phyloP scores from a whole-genome alignment of 2,329 filamentous ascomycete species.

The Fusarium sp. region DNA sequence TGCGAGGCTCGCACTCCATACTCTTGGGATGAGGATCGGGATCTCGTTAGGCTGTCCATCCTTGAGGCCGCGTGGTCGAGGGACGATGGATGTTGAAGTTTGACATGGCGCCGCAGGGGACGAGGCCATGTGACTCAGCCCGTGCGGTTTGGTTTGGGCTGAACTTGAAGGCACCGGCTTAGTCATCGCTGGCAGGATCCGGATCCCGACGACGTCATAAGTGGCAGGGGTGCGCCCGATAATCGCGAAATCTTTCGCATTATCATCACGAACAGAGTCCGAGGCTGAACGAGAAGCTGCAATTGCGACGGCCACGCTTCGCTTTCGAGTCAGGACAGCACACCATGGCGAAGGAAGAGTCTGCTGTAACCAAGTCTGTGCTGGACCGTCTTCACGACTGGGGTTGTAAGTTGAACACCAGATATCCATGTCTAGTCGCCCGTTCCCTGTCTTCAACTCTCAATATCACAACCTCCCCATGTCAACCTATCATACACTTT shows the following conservation, averaged over 20 bases:
- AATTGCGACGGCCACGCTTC: conserved; percentile 32
- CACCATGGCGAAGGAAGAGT: conserved; percentile 51
- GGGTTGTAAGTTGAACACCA: conserved; percentile 63
- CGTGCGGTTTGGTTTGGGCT: no score
- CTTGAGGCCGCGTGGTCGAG: no score
- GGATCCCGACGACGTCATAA: conserved; percentile 38
- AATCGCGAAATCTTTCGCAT: conserved; percentile 31
- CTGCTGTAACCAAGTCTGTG: conserved; percentile 50
- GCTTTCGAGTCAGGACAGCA: conserved; percentile 16
- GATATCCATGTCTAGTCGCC: conserved; percentile 16
- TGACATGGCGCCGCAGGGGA: not conserved
- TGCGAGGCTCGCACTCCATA: no score
- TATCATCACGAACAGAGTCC: conserved; percentile 32
- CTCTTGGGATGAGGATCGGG: no score
- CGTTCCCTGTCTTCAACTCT: conserved; percentile 15
- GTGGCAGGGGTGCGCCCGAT: conserved; percentile 27
- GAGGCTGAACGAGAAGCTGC: conserved; percentile 14
- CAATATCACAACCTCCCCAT: conserved; percentile 1
- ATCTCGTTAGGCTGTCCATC: no score
- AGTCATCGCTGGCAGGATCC: no score
- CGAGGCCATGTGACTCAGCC: conserved; percentile 22
- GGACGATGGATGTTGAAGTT: no score
- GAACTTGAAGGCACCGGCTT: conserved; percentile 17
- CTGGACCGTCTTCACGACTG: conserved; percentile 60
- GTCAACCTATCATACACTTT: conserved; percentile 7